Evolutionary conservation across 208 protist species (phyloP).

Genomic region (Naegleria fowleri): DNA sequence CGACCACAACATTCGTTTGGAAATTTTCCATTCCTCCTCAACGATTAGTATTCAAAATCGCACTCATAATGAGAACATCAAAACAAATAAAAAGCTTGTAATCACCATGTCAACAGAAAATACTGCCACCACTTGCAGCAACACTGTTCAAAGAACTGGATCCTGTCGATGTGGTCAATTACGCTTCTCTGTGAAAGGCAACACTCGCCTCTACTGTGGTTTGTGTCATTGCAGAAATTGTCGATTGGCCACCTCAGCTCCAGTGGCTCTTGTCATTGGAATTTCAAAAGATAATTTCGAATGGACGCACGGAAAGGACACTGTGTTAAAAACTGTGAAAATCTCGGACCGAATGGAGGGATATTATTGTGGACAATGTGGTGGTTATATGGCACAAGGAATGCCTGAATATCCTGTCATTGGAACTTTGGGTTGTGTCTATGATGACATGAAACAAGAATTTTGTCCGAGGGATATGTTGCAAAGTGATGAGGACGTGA

Average conservation of each 20-base stretch:
- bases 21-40: too few species aligned
- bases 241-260: not conserved
- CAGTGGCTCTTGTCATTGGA: not conserved
- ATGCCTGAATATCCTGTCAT: not conserved
- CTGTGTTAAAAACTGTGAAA: not conserved
- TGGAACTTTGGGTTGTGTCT: not conserved
- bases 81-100: too few species aligned
- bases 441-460: not conserved
- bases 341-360: not conserved
- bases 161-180: not conserved
- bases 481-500: not conserved
- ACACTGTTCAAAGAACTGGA: not conserved
- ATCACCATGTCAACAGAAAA: too few species aligned
- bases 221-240: not conserved
- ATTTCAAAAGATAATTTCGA: not conserved
- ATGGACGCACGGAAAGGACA: not conserved
- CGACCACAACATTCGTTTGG: too few species aligned
- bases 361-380: not conserved
- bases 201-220: not conserved
- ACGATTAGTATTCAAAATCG: too few species aligned
- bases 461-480: not conserved
- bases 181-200: not conserved
- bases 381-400: not conserved
- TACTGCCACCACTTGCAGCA: too few species aligned
- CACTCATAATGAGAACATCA: too few species aligned